Evolutionary conservation across 352 stramenopile genomes (phyloP).

Genomic region (Elongisporangium anandrum): DNA sequence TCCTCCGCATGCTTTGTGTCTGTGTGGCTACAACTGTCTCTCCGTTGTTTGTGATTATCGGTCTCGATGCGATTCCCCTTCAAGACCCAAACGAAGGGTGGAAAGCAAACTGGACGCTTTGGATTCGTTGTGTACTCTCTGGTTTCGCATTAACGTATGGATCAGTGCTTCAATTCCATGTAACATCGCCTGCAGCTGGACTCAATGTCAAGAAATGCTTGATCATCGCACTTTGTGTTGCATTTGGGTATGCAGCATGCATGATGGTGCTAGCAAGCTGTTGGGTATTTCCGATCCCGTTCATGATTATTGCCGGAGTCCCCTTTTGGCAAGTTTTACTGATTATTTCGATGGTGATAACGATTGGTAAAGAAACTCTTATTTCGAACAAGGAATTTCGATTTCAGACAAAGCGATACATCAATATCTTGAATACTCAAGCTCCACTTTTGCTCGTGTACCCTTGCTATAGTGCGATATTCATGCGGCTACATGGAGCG

Average conservation of each 20-base stretch:
- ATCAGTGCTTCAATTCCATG: slow-evolving; percentile 10
- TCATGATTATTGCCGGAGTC: slow-evolving; percentile 13
- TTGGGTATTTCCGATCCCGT: slow-evolving; percentile 21
- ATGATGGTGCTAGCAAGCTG: slow-evolving; percentile 10
- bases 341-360: neutral
- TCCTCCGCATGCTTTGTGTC: slow-evolving; percentile 5
- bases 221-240: slow-evolving; percentile 7
- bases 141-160: slow-evolving; percentile 10
- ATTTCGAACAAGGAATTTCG: neutral
- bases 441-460: neutral
- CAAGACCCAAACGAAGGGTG: slow-evolving; percentile 8
- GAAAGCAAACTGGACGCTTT: slow-evolving; percentile 5
- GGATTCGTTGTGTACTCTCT: slow-evolving; percentile 2
- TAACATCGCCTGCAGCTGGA: neutral
- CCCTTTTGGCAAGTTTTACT: neutral
- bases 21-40: slow-evolving; percentile 10
- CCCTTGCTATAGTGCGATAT: neutral
- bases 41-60: slow-evolving; percentile 5
- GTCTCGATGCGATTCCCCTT: slow-evolving; percentile 10
- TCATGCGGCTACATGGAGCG: neutral
- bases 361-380: neutral
- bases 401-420: neutral
- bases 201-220: neutral
- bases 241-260: neutral
- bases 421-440: neutral